Evolutionary conservation across 1,284 basidiomycete species (phyloP), one percentile per base, ranked within the genome.

Genomic region (Ustilago tritici): DNA sequence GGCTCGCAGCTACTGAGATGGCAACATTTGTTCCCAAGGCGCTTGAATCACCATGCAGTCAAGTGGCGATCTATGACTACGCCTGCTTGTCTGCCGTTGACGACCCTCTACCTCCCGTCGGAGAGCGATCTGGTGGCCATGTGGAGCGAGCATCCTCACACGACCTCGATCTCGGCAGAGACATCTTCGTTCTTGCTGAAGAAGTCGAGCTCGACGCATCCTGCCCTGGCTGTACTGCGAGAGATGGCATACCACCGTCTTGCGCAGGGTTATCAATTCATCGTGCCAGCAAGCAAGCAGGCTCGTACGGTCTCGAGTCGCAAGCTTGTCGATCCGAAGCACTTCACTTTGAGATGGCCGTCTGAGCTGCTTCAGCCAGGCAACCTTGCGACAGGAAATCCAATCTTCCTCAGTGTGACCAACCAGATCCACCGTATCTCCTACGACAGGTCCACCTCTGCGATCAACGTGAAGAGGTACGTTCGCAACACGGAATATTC

Each of bases 211-310:
- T 92, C 70, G 88, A 91, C 83, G 1, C 93, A 94, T 0, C 88
- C 95, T 49, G 92, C 91, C 0, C 61, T 87, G 38, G 86, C 85
- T 8, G 93, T 97, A 32, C 93, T 98, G 92, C 90, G 92, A 36
- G 95, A 94, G 58, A 96, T 98, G 93, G 93, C 93, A 1, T 94
- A 93, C 4, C 92, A 98, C 62, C 90, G 96, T 15, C 89, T 99
- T 9, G 91, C 92, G 8, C 95, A 98, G 86, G 95, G 96, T n/a
- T 99, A 98, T 87, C 96, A 99, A 85, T 94, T 98, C 82, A 92
- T 98, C 50, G 84, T 87, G 10, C 61, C 67, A 4, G 72, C 66
- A 4, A 74, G 65, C 61, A 72, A 71, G 50, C 63, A 65, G 50
- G 61, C 61, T 9, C 68, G 64, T 9, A 65, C 71, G 5, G 67